phyloP scores from a whole-genome alignment of 208 protist species.

The Naegleria fowleri region DNA sequence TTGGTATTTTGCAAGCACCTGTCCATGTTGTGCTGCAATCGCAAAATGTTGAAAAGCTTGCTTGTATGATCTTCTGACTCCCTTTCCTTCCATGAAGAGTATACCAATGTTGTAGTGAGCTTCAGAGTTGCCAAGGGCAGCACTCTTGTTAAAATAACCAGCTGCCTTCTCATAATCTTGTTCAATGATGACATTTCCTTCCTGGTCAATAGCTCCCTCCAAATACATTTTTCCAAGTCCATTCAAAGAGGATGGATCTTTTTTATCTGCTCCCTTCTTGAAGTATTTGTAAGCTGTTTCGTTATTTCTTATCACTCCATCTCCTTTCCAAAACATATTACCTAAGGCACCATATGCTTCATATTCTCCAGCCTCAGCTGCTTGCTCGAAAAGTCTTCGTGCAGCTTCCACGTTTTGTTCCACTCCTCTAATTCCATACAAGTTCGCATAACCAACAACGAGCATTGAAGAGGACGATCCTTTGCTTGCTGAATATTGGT shows the following conservation, averaged over 20 bases:
- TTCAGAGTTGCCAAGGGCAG: conserved; percentile 38
- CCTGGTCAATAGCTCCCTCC: conserved; percentile 41
- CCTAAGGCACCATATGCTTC: conserved; percentile 57
- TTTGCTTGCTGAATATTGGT: conserved; percentile 45
- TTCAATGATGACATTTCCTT: not conserved
- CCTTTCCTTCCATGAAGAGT: conserved; percentile 55
- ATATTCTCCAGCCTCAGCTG: conserved; percentile 38
- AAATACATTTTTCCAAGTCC: conserved; percentile 71
- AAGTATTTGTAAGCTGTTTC: conserved; percentile 58
- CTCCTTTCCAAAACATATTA: conserved; percentile 59
- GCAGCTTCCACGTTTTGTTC: conserved; percentile 51
- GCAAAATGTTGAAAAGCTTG: conserved; percentile 11
- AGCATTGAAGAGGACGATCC: conserved; percentile 52
- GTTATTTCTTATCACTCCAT: conserved; percentile 47
- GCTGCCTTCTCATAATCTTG: conserved; percentile 19
- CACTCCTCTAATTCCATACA: conserved; percentile 52
- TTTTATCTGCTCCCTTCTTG: conserved; percentile 44
- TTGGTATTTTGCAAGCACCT: conserved; percentile 31
- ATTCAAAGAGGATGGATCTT: conserved; percentile 58
- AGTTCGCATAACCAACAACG: conserved; percentile 55
- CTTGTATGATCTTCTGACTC: conserved; percentile 15
- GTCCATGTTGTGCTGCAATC: conserved; percentile 18
- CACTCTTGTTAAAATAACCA: conserved; percentile 34
- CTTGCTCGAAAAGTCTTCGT: conserved; percentile 48
- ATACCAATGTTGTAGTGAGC: conserved; percentile 70